Evolutionary conservation across 2,329 filamentous ascomycete species (phyloP), one percentile per base, ranked within the genome.

Genomic region (Aspergillus sp.): DNA sequence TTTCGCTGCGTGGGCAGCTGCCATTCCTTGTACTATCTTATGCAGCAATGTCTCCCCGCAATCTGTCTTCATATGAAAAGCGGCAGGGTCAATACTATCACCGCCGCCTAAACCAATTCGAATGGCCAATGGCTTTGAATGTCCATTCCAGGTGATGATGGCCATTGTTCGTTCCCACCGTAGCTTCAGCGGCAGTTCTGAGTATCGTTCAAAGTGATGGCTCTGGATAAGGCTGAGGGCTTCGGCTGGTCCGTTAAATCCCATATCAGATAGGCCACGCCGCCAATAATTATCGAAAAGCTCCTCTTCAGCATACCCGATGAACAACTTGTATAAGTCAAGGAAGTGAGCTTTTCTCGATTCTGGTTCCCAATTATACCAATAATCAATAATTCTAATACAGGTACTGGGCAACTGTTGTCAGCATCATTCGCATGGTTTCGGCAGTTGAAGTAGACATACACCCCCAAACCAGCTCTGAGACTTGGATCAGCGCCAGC

Each of bases 1-100:
- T 4, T 22, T 9, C 7, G 0, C 2, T 8, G 30, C 11, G 4
- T 15, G 18, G 1, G 3, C 11, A 15, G 0, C 0, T 18, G 30
- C 47, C 18, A 48, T 36, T 3, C n/a, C 47, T 2, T 38, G 2
- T 15, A 32, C 17, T 22, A 49, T 49, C 0, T 17, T 24, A 2
- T 38, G 30, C 8, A 49, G 7, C 3, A 49, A 2, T 2, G 47
- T 49, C 5, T n/a, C 5, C n/a, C 47, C 47, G 2, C n/a, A 1
- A 4, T 7, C 4, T 5, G 34, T 2, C 7, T 22, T 32, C 5
- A 48, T 9, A 2, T 5, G 11, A n/a, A 20, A 48, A 3, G 32
- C 32, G 0, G 18, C 47, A 24, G 26, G 30, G 8, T 48, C 32
- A 15, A 48, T 30, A 1, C 26, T 48, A 2, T 13, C 2, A 18